These are phyloP conservation scores for Mallotus japonicus DNA, from an alignment of 441 rosid species.

Conservation along the genomic window DNA sequence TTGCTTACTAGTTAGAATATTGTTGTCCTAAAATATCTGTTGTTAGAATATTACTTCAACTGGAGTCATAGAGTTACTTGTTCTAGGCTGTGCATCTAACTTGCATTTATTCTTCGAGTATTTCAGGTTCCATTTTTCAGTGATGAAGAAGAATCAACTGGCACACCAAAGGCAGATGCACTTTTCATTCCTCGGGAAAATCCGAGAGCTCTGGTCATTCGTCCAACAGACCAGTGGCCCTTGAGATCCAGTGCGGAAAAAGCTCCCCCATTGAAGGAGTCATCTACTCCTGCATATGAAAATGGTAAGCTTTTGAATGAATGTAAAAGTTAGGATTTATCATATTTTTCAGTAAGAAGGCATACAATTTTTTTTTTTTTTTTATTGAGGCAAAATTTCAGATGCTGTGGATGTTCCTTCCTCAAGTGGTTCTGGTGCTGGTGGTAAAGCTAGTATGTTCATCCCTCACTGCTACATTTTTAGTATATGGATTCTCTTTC, in stretches of 20 bases:
- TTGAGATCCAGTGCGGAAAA: constrained; percentile 50
- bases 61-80: background rate
- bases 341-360: background rate
- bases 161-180: constrained; percentile 91
- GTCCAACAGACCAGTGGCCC: constrained; percentile 61
- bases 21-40: too few relatives aligned
- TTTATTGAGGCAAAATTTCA: constrained; percentile 43
- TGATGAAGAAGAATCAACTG: constrained; percentile 85
- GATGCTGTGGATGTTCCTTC: constrained; percentile 27
- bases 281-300: constrained; percentile 42
- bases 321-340: background rate
- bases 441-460: constrained; percentile 34
- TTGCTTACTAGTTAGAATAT: too few relatives aligned
- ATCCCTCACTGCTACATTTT: background rate
- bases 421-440: constrained; percentile 38
- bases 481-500: background rate
- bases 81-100: background rate
- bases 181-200: constrained; percentile 88
- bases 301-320: constrained; percentile 43
- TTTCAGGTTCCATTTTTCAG: constrained; percentile 88
- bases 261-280: constrained; percentile 43
- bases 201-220: constrained; percentile 84
- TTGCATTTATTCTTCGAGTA: constrained; percentile 4
- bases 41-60: too few relatives aligned
- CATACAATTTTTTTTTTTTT: background rate